A percentile compares a stretch with the other conserved stretches of the same genome.
These are phyloP conservation scores for Salinomyces thailandicus DNA, from an alignment of 2,329 filamentous ascomycete genomes.

Conservation along the genomic window DNA sequence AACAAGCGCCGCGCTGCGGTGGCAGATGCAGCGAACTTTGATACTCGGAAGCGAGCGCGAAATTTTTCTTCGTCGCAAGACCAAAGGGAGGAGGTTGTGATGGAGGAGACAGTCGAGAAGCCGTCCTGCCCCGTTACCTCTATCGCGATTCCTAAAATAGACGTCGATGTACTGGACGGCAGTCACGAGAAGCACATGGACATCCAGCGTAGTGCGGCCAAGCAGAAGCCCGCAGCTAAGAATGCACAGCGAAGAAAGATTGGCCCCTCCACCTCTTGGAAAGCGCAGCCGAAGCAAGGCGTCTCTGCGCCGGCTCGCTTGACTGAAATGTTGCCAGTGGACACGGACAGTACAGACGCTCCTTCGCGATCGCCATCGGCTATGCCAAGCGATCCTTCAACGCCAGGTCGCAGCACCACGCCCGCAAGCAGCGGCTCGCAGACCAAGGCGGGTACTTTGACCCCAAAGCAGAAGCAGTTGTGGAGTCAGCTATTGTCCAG, in stretches of 20 bases:
- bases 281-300: conserved; percentile 15
- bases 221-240: conserved; percentile 3
- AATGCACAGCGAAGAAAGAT: conserved; percentile 9
- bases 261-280: conserved; percentile 5
- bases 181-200: conserved; percentile 8
- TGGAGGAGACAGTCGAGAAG: too few species aligned
- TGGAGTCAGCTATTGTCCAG: conserved; percentile 22
- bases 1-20: conserved; percentile 4
- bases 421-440: conserved; percentile 6
- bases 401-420: conserved; percentile 10
- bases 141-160: too few species aligned
- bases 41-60: conserved; percentile 4
- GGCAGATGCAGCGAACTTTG: not conserved
- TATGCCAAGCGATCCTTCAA: conserved; percentile 11
- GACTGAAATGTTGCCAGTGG: conserved; percentile 18
- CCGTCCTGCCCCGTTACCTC: too few species aligned
- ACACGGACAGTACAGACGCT: conserved; percentile 14
- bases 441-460: conserved; percentile 9
- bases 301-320: conserved; percentile 22
- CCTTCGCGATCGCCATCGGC: conserved; percentile 11
- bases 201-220: not conserved
- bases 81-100: not conserved
- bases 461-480: conserved; percentile 23
- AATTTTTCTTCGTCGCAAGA: not conserved
- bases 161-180: conserved; percentile 15